These are phyloP conservation scores for Plasmodiophora brassicae DNA, from an alignment of 208 protist genomes.

Conservation along the genomic window DNA sequence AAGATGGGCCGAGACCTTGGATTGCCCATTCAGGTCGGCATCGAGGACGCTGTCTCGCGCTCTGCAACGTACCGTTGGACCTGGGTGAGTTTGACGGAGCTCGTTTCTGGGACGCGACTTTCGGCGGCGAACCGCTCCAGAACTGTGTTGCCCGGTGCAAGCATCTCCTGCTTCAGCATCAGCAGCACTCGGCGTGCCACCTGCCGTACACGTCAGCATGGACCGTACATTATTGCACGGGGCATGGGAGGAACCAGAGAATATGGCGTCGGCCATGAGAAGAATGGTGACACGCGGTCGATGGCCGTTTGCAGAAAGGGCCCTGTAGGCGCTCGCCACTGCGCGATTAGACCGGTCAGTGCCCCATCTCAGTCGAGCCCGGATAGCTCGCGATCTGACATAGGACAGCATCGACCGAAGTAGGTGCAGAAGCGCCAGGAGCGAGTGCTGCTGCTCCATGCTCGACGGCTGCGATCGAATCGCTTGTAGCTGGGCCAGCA, in stretches of 20 bases:
- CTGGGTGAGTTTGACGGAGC: no score
- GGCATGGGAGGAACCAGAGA: no score
- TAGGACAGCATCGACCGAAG: background rate
- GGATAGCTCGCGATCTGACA: background rate
- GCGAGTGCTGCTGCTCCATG: constrained; percentile 16
- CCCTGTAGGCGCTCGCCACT: constrained; percentile 16
- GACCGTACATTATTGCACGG: no score
- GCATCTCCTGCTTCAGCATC: constrained; percentile 32
- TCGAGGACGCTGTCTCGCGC: no score
- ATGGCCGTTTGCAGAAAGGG: constrained; percentile 5
- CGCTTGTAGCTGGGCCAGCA: background rate
- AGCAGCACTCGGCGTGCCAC: constrained; percentile 1
- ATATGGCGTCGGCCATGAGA: background rate
- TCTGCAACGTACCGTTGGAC: no score
- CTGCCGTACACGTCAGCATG: no score
- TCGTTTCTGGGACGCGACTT: constrained; percentile 23
- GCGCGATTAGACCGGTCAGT: no score
- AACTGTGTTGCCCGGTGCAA: constrained; percentile 8
- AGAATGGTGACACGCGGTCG: background rate
- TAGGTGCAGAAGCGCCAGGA: constrained; percentile 1
- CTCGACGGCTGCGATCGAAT: background rate
- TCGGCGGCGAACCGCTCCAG: constrained; percentile 22
- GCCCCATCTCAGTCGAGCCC: background rate
- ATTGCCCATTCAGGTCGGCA: no score
- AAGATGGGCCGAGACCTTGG: background rate